phyloP scores from a whole-genome alignment of 148 eudicot species.

The Rheum nobile region DNA sequence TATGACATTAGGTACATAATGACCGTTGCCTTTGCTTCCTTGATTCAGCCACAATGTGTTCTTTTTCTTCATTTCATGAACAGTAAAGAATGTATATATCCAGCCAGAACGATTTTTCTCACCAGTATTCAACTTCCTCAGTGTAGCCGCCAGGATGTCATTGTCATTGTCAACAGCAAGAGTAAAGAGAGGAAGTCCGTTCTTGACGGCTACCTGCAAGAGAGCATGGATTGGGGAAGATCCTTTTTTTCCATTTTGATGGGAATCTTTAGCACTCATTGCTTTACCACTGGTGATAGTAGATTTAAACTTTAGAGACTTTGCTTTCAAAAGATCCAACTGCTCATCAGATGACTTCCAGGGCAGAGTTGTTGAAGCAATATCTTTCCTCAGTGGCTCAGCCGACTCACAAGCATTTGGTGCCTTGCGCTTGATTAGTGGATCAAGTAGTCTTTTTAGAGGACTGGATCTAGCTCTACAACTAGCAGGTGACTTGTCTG shows the following conservation, averaged over 20 bases:
- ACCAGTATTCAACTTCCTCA: conserved; percentile 32
- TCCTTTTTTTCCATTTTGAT: conserved; percentile 19
- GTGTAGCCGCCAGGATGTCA: conserved; percentile 61
- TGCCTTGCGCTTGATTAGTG: conserved; percentile 51
- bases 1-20: conserved; percentile 46
- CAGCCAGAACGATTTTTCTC: conserved; percentile 32
- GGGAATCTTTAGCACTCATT: conserved; percentile 14
- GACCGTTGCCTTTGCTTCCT: conserved; percentile 32
- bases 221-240: conserved; percentile 49
- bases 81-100: conserved; percentile 61
- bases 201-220: conserved; percentile 57
- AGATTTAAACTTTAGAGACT: conserved; percentile 21
- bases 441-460: conserved; percentile 73
- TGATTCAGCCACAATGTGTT: conserved; percentile 48
- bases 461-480: conserved; percentile 61
- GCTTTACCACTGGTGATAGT: conserved; percentile 16
- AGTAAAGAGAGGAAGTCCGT: conserved; percentile 80
- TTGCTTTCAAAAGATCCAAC: conserved; percentile 15
- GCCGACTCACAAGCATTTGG: no score
- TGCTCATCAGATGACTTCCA: conserved; percentile 20
- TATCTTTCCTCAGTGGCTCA: no score
- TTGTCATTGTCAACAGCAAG: conserved; percentile 50
- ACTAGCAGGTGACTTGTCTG: conserved; percentile 20
- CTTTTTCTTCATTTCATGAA: conserved; percentile 68
- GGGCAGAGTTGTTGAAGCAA: conserved; percentile 10